These are phyloP conservation scores for Phytophthora sp. DNA, from an alignment of 352 stramenopile genomes.

Conservation along the genomic window DNA sequence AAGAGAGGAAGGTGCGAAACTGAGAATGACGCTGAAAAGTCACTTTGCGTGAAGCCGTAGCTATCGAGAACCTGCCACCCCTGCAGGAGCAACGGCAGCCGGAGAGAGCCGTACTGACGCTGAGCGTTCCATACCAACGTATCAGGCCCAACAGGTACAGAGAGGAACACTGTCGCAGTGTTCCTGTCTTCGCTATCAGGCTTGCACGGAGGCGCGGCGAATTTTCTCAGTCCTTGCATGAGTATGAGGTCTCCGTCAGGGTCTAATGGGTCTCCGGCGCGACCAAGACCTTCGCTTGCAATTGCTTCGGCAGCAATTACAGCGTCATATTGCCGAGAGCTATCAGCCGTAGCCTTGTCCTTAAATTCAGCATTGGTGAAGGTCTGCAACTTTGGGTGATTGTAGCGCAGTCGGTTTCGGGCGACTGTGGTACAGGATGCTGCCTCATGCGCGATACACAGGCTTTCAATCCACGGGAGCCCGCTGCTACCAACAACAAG, in stretches of 20 bases:
- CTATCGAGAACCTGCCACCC: constrained; percentile 34
- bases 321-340: constrained; percentile 33
- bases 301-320: constrained; percentile 50
- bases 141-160: constrained; percentile 57
- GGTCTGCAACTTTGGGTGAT: constrained; percentile 37
- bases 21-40: constrained; percentile 42
- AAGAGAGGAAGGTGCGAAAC: constrained; percentile 41
- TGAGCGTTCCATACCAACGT: constrained; percentile 62
- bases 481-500: constrained; percentile 44
- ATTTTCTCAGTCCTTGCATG: constrained; percentile 43
- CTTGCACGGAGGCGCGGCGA: constrained; percentile 16
- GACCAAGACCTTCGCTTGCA: constrained; percentile 75
- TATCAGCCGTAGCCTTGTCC: background rate
- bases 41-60: constrained; percentile 35
- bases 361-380: constrained; percentile 43
- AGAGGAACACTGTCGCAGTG: constrained; percentile 38
- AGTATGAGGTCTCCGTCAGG: constrained; percentile 58
- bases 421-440: constrained; percentile 45
- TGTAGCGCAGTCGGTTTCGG: constrained; percentile 43
- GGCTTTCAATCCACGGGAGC: constrained; percentile 41
- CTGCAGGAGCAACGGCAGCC: constrained; percentile 54
- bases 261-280: constrained; percentile 70
- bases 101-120: constrained; percentile 54
- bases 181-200: background rate
- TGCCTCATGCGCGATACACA: constrained; percentile 40